These are phyloP conservation scores for Eremochloa ophiuroides DNA, from an alignment of 176 grass and related monocot species.

Conservation along the genomic window DNA sequence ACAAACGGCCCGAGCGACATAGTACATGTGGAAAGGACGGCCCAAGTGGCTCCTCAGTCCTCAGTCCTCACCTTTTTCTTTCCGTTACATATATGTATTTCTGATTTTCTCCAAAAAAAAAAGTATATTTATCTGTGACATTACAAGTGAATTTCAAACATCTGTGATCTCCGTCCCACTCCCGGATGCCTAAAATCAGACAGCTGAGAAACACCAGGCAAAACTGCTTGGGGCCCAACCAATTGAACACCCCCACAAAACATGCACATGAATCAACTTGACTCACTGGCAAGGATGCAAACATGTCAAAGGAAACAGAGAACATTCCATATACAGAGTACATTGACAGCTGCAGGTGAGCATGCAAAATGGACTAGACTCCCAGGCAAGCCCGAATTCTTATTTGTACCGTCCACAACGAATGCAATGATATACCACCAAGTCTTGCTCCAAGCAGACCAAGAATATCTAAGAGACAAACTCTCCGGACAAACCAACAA, in stretches of 20 bases:
- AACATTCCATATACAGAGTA: background rate
- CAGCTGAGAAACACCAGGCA: background rate
- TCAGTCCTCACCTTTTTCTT: background rate
- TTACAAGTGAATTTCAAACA: background rate
- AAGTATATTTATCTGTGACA: too few relatives aligned
- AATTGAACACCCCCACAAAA: background rate
- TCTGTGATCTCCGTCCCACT: background rate
- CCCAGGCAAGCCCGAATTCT: background rate
- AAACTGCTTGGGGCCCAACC: background rate
- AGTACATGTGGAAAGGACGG: background rate
- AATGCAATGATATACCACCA: constrained; percentile 33
- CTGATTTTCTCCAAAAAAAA: too few relatives aligned
- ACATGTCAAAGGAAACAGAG: background rate
- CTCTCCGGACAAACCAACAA: background rate
- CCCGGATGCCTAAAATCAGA: background rate
- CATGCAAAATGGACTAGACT: background rate
- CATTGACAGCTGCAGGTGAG: background rate
- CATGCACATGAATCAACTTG: background rate
- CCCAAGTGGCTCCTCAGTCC: background rate
- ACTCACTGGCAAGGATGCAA: background rate
- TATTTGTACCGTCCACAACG: constrained; percentile 21
- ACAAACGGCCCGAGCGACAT: background rate
- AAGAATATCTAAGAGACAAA: background rate
- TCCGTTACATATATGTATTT: background rate
- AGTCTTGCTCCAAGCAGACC: background rate